Base-by-base conservation (phyloP, 176 grass and related monocot genomes). In the Ampelocalamus luodianensis region DNA sequence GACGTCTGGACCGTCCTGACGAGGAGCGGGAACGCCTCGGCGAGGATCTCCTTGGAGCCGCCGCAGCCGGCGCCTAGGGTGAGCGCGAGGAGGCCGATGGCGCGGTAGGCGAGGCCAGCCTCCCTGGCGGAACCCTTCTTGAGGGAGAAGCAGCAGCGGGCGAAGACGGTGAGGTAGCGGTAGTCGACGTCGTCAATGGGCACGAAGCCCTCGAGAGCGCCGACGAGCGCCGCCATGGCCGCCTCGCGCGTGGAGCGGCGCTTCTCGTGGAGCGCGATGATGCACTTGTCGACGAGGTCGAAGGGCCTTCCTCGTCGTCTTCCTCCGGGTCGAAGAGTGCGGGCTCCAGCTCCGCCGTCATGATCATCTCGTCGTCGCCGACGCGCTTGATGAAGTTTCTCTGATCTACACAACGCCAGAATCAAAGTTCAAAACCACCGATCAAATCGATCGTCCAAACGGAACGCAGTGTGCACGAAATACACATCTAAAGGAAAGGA, bases 71-170 rank as follows among this genome's bases (percentile, higher is more conserved):
- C 20, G 59, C 26, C 67, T 59, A 79, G 75, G 20, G 58, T 67
- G 68, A 89, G 48, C 46, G 81, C 81, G 26, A 89, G 87, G 45
- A 84, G 72, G 26, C 81, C 81, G 58, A 79, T 40, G 68, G 59
- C 81, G 26, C 68, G 81, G 87, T 59, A 79, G 2, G 87, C 81
- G 18, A 89, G 81, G 37, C 67, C n/a, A 46, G 87, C 81, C 68
- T 89, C 81, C 58, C 1, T 72, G 36, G 27, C 1, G 11, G 29
- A 15, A 1, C 80, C 73, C 8, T 51, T 51, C 49, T 17, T 51
- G 49, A 17, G 49, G 3, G 49, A 16, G 15, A 51, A 4, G 49
- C 4, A 0, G 49, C 49, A 51, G 49, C 49, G 49, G 49, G 14
- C 14, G 15, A 51, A 51, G 49, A 51, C 1, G 4, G 49, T 51